Base-by-base conservation (phyloP, 495 filamentous ascomycete species). In the Glutinoglossum americanum region DNA sequence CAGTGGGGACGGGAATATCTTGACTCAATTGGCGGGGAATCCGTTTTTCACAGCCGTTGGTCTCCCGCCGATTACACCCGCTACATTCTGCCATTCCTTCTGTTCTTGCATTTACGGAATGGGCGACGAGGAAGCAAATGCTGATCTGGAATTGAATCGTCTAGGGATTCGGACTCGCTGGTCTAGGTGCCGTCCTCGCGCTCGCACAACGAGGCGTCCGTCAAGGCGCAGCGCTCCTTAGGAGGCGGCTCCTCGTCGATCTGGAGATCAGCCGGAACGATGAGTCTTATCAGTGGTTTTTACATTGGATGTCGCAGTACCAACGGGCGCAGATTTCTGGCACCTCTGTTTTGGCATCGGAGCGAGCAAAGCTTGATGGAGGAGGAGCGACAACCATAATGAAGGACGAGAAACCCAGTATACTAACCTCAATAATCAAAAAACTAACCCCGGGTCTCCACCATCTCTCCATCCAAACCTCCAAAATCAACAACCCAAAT, bases 201-300 rank as follows among this genome's bases (percentile, higher is more conserved):
- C 74, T 89, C 57, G 83, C 81, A 19, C 89, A 90, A 49, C 80
- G 79, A 62, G 83, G 81, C 25, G 60, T 82, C 58, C 81, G 84
- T 56, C 73, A 79, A 65, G 80, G 80, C 54, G 81, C 80, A 26
- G 72, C 72, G 41, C 76, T 94, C 57, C 68, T 94, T 56, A 84
- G 85, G 44, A 80, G 84, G 49, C 85, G 89, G 54, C 80, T 98
- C 72, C 82, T 98, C 9, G 86, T 97, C 56, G 85, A 96, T 64
- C 77, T 97, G 62, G 93, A 97, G 67, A 95, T 98, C 66, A 89
- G 81, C 64, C 84, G 85, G 64, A 85, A 87, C 63, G 92, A 97
- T 67, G 82, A 88, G 54, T 87, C 90, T 13, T 98, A 97, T 68
- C 81, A 78, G 57, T 97, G 92, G 90, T 80, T 97, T 37, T 76